Evolutionary conservation across 768 basidiomycete genomes (phyloP).

Genomic region (Naganishia antarctica): DNA sequence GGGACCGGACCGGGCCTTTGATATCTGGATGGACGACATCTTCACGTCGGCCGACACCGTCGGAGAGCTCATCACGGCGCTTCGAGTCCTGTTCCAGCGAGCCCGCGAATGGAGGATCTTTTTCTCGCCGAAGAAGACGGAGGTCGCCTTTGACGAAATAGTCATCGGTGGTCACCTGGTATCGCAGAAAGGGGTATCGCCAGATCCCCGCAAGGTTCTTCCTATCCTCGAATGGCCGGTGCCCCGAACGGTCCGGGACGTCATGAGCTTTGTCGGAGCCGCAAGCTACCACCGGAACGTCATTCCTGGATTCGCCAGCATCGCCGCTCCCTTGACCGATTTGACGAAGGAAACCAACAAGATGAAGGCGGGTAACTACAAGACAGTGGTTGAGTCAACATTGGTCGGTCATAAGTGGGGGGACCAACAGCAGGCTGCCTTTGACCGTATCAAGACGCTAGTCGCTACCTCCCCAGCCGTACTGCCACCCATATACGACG

Average conservation of each 20-base stretch:
- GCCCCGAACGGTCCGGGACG: constrained; percentile 43
- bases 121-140: constrained; percentile 49
- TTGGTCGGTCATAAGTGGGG: constrained; percentile 37
- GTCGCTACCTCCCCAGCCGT: constrained; percentile 49
- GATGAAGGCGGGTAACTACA: constrained; percentile 40
- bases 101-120: constrained; percentile 47
- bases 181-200: constrained; percentile 47
- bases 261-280: constrained; percentile 50
- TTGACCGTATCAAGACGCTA: constrained; percentile 45
- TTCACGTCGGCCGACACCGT: constrained; percentile 48
- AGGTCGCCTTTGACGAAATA: constrained; percentile 50
- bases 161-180: constrained; percentile 50
- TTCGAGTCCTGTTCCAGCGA: constrained; percentile 42
- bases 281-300: constrained; percentile 49
- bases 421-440: constrained; percentile 29
- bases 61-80: constrained; percentile 35
- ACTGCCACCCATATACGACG: constrained; percentile 45
- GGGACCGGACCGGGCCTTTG: constrained; percentile 34
- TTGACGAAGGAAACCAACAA: constrained; percentile 36
- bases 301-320: constrained; percentile 48
- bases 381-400: constrained; percentile 33
- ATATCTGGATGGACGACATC: constrained; percentile 53
- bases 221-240: constrained; percentile 49
- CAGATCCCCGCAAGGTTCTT: constrained; percentile 50
- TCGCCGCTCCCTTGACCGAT: constrained; percentile 48